Evolutionary conservation across 495 filamentous ascomycete species (phyloP).

Genomic region (Antarctomyces pellizariae): DNA sequence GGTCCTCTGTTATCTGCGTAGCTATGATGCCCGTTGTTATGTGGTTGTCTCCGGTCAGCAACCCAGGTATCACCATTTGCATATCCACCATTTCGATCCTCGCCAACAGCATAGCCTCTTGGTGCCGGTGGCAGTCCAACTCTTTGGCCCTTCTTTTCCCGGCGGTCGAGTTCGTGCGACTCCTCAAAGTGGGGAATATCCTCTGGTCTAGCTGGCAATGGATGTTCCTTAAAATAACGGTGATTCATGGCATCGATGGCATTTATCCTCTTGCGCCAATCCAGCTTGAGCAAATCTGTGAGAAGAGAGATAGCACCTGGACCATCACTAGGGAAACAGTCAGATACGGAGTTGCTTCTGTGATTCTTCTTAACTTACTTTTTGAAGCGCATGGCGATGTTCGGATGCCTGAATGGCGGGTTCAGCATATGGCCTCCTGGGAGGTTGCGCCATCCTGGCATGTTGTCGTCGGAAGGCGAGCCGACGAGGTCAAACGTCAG

Average conservation of each 20-base stretch:
- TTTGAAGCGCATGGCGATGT: conserved; percentile 46
- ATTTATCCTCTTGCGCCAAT: conserved; percentile 74
- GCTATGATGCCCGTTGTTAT: conserved; percentile 17
- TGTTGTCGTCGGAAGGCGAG: conserved; percentile 68
- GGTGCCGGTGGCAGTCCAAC: conserved; percentile 68
- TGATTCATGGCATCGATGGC: conserved; percentile 87
- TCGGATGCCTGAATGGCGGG: conserved; percentile 37
- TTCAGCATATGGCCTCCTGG: conserved; percentile 60
- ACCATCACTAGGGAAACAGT: conserved; percentile 16
- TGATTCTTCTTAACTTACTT: conserved; percentile 22
- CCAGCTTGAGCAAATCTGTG: conserved; percentile 60
- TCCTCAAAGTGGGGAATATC: conserved; percentile 81
- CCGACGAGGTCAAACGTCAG: conserved; percentile 89
- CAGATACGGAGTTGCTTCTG: conserved; percentile 1
- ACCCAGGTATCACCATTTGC: conserved; percentile 12
- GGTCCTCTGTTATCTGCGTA: conserved; percentile 13
- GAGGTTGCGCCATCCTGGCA: conserved; percentile 73
- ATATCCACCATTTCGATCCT: conserved; percentile 38
- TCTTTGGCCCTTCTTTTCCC: conserved; percentile 63
- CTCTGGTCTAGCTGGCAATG: conserved; percentile 54
- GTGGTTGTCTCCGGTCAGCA: conserved; percentile 11
- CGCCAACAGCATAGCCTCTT: conserved; percentile 67
- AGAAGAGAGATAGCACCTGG: conserved; percentile 53
- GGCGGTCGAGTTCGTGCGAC: conserved; percentile 83
- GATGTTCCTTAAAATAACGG: conserved; percentile 62